phyloP scores from a whole-genome alignment of 129 eudicot genomes.

The Smallanthus sonchifolius region DNA sequence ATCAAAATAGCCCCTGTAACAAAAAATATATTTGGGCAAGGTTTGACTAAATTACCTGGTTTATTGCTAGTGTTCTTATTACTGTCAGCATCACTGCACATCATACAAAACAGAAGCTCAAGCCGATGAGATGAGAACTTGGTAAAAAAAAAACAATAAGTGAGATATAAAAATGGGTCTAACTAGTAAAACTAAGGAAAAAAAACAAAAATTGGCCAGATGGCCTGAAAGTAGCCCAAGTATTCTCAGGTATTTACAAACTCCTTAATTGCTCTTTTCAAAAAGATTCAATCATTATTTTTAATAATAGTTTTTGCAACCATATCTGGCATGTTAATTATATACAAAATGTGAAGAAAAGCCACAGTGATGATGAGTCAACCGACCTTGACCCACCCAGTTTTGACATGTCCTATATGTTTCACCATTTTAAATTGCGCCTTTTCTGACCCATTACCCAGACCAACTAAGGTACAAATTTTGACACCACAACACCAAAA shows the following conservation, averaged over 20 bases:
- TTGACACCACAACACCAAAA: background rate
- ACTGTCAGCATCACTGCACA: constrained; percentile 33
- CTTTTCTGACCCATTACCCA: background rate
- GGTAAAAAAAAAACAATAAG: background rate
- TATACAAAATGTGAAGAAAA: background rate
- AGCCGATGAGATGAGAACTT: background rate
- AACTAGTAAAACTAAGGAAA: background rate
- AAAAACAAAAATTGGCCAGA: background rate
- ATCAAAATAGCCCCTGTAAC: background rate
- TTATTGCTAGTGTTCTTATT: constrained; percentile 13
- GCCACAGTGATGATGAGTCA: background rate
- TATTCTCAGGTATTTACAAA: constrained; percentile 1
- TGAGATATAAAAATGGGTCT: background rate
- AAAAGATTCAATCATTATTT: background rate
- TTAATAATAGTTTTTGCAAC: background rate
- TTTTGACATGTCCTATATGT: background rate
- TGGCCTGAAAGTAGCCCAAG: background rate
- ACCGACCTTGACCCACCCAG: background rate
- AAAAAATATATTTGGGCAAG: background rate
- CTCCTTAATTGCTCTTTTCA: background rate
- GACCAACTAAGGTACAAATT: background rate
- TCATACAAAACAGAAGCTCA: constrained; percentile 18
- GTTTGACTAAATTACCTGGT: constrained; percentile 27
- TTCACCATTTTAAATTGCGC: background rate
- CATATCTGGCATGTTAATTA: background rate